phyloP scores from a whole-genome alignment of 495 filamentous ascomycete genomes.

The Cercophora sp. region DNA sequence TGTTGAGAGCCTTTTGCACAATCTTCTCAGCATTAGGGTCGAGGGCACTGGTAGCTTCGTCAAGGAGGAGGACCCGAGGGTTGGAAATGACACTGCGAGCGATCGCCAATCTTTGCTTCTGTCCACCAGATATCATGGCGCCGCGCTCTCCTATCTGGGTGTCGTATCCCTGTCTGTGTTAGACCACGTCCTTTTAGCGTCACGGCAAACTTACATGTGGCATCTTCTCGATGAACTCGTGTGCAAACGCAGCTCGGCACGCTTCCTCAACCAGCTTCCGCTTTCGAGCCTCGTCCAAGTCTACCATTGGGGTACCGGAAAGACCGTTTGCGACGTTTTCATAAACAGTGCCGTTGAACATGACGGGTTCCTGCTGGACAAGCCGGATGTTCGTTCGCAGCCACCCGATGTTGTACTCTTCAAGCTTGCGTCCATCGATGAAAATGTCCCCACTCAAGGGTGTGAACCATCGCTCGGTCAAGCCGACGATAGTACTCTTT shows the following conservation, averaged over 20 bases:
- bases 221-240: slow-evolving; percentile 52
- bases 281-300: slow-evolving; percentile 45
- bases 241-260: slow-evolving; percentile 52
- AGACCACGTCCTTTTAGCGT: neutral
- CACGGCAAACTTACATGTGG: slow-evolving; percentile 33
- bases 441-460: slow-evolving; percentile 50
- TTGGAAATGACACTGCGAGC: slow-evolving; percentile 63
- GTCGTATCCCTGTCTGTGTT: slow-evolving; percentile 40
- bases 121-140: slow-evolving; percentile 45
- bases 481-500: slow-evolving; percentile 81
- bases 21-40: slow-evolving; percentile 62
- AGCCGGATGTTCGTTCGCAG: slow-evolving; percentile 61
- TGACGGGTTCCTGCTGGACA: slow-evolving; percentile 67
- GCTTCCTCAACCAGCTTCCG: slow-evolving; percentile 50
- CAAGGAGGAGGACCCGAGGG: slow-evolving; percentile 70
- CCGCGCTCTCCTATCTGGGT: slow-evolving; percentile 53
- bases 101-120: slow-evolving; percentile 63
- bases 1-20: slow-evolving; percentile 63
- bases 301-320: slow-evolving; percentile 51
- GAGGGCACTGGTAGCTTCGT: slow-evolving; percentile 73
- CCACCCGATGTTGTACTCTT: slow-evolving; percentile 56
- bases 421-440: slow-evolving; percentile 51
- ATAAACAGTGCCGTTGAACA: slow-evolving; percentile 67
- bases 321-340: slow-evolving; percentile 61
- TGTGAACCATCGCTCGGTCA: slow-evolving; percentile 86